A percentile compares a stretch with the other conserved stretches of the same genome.
These are phyloP conservation scores for Protea cynaroides DNA, from an alignment of 164 flowering plant species.

Conservation along the genomic window DNA sequence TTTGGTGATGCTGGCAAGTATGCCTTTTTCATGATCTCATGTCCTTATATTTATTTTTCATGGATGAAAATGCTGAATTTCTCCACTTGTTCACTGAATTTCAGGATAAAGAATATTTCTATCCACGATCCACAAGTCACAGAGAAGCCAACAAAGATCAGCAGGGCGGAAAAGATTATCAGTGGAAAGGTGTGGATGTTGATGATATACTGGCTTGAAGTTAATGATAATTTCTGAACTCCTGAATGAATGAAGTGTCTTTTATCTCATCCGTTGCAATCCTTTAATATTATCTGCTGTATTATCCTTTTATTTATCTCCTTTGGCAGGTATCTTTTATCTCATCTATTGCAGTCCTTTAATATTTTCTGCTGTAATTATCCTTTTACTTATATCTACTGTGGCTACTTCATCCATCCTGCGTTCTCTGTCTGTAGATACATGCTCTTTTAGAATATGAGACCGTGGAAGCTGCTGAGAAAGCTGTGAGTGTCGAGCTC, in stretches of 20 bases:
- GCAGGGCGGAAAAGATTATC: constrained; percentile 38
- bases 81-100: constrained; percentile 2
- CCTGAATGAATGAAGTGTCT: too few species aligned
- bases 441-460: constrained; percentile 91
- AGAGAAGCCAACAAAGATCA: constrained; percentile 37
- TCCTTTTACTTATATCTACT: not conserved
- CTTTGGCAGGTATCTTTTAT: too few species aligned
- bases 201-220: not conserved
- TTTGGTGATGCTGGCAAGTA: constrained; percentile 77
- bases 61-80: not conserved
- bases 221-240: too few species aligned
- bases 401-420: not conserved
- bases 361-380: not conserved
- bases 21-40: constrained; percentile 11
- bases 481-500: constrained; percentile 65
- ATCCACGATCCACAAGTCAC: constrained; percentile 52
- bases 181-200: constrained; percentile 54
- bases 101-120: constrained; percentile 51
- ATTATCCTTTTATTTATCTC: too few species aligned
- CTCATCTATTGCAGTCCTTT: too few species aligned
- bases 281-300: too few species aligned
- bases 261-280: too few species aligned
- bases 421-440: constrained; percentile 26
- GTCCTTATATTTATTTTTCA: not conserved
- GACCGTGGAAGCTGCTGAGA: constrained; percentile 78